These are phyloP conservation scores for Xerocomus spinulosus DNA, from an alignment of 768 basidiomycete genomes.

Conservation along the genomic window DNA sequence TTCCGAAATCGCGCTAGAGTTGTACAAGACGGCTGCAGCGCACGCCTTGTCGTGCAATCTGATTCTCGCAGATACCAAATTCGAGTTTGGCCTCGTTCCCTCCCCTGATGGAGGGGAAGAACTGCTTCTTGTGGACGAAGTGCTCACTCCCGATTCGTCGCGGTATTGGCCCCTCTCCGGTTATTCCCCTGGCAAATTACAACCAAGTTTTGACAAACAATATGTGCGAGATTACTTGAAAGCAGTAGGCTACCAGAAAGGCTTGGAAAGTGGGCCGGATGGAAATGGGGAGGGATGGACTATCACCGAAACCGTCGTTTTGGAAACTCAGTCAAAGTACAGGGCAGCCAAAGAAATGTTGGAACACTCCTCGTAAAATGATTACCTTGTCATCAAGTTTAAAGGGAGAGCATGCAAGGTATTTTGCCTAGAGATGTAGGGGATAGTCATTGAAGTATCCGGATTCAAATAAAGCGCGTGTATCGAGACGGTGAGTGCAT, in stretches of 20 bases:
- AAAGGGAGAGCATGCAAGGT: too few species aligned
- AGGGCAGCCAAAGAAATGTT: conserved; percentile 67
- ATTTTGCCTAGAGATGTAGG: too few species aligned
- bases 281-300: conserved; percentile 72
- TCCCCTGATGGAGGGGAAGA: conserved; percentile 35
- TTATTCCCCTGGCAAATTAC: conserved; percentile 69
- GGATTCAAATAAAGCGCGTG: too few species aligned
- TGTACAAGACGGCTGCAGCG: conserved; percentile 72
- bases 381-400: too few species aligned
- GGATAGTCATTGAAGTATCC: too few species aligned
- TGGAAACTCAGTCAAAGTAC: conserved; percentile 76
- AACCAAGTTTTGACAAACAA: conserved; percentile 96
- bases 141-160: conserved; percentile 96
- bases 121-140: conserved; percentile 90
- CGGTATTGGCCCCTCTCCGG: conserved; percentile 86
- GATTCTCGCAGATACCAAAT: conserved; percentile 97
- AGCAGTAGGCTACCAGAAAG: conserved; percentile 65
- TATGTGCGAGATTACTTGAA: conserved; percentile 90
- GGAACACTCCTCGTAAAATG: conserved; percentile 29
- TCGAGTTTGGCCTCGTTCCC: conserved; percentile 88
- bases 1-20: conserved; percentile 52
- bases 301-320: conserved; percentile 70
- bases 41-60: conserved; percentile 73
- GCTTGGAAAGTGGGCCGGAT: conserved; percentile 69
- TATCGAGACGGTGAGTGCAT: too few species aligned